Base-by-base conservation (phyloP, 768 basidiomycete genomes). In the Boletus bicolor region DNA sequence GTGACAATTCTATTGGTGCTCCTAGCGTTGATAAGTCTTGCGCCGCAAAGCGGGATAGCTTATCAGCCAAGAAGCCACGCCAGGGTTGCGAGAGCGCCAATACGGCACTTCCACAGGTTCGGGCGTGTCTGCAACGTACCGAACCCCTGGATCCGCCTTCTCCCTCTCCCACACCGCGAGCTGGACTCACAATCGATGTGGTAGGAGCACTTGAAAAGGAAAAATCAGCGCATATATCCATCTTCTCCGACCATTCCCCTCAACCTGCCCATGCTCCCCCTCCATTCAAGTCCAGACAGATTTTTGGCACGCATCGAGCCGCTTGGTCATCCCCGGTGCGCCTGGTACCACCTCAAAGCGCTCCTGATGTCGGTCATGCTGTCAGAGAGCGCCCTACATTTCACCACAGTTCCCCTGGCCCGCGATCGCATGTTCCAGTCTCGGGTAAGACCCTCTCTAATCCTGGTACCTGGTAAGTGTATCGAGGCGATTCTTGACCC, bases 211-310 rank as follows among this genome's bases (percentile, higher is more conserved):
- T n/a, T 3, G 28, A 17, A 37, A 44, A 44, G 26, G 42, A 9
- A 34, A 30, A 43, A 38, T 7, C 28, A 1, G 38, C 60, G 65
- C 65, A 66, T 67, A 61, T 38, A 66, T 5, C 55, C 55, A 49
- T 44, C 41, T 19, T 17, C 30, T 26, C 42, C 7, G 24, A 38
- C 3, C 21, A 2, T 21, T 21, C 17, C 8, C 1, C 28, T 17
- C 30, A 36, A 28, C 11, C 28, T 4, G 14, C 12, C 11, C 37
- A 12, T 34, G 37, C 15, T 42, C 7, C 39, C 14, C 41, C 11
- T 36, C 17, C 41, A 36, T 44, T 36, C 30, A 30, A 30, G 14
- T 30, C 28, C 37, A 28, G 36, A 30, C 21, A 10, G 10, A 26
- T 4, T 7, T 4, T 51, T 17, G 46, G 11, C 30, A 17, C 35